Percentiles rank a stretch among this genome's conserved stretches.
phyloP scores from a whole-genome alignment of 192 early-diverging fungal species.

The Coemansia sp. region DNA sequence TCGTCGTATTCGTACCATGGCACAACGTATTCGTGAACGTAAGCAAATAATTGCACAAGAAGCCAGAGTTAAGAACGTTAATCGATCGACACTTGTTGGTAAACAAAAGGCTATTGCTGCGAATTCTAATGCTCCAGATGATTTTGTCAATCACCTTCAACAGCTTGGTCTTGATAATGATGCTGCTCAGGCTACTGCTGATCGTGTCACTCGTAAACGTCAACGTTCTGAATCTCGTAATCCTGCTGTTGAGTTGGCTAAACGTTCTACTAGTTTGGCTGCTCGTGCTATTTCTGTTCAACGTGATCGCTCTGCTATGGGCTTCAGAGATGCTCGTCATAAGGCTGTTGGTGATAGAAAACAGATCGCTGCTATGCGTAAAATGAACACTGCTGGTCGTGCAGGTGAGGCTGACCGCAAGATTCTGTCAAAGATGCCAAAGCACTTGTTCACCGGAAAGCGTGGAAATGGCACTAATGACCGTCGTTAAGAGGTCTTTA shows the following conservation, averaged over 20 bases:
- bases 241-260: conserved; percentile 62
- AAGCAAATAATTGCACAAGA: conserved; percentile 78
- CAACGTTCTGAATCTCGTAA: conserved; percentile 67
- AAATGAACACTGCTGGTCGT: conserved; percentile 72
- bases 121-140: conserved; percentile 31
- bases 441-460: conserved; percentile 97
- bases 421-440: conserved; percentile 93
- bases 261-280: conserved; percentile 59
- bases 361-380: conserved; percentile 70
- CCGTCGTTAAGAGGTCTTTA: conserved; percentile 60
- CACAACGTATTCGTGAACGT: conserved; percentile 78
- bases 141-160: conserved; percentile 73
- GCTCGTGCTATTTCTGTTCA: conserved; percentile 59
- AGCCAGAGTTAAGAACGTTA: conserved; percentile 79
- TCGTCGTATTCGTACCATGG: conserved; percentile 70
- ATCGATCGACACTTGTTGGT: conserved; percentile 65
- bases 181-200: conserved; percentile 53
- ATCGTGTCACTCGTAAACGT: conserved; percentile 74
- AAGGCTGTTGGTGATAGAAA: conserved; percentile 70
- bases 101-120: conserved; percentile 37
- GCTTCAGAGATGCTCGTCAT: conserved; percentile 61
- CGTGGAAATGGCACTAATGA: conserved; percentile 75
- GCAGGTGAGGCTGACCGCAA: conserved; percentile 91
- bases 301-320: conserved; percentile 71
- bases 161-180: conserved; percentile 70